A percentile compares a stretch with the other conserved stretches of the same genome.
These are phyloP conservation scores for Achaetomium macrosporum DNA, from an alignment of 2,329 filamentous ascomycete genomes.

Conservation along the genomic window DNA sequence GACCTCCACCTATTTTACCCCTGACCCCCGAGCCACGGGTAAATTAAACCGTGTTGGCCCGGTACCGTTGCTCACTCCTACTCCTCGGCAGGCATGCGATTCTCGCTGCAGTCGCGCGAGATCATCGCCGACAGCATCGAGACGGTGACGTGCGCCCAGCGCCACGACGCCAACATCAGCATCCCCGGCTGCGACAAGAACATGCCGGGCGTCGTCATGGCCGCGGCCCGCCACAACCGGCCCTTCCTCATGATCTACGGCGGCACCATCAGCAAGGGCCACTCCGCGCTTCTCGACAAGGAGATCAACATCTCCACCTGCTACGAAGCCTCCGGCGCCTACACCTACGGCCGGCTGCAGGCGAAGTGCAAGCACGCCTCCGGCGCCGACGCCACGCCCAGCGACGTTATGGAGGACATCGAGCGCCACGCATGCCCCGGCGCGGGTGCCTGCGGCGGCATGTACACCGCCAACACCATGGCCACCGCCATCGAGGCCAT, in stretches of 20 bases:
- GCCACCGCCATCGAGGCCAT: conserved; percentile 85
- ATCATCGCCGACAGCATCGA: conserved; percentile 94
- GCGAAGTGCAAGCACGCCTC: conserved; percentile 55
- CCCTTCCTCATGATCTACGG: conserved; percentile 96
- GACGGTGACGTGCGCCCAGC: conserved; percentile 85
- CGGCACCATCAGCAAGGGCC: conserved; percentile 83
- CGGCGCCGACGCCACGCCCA: conserved; percentile 53
- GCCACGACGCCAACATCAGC: conserved; percentile 87
- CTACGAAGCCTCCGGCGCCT: conserved; percentile 82
- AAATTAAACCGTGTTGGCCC: no score
- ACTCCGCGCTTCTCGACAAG: conserved; percentile 67
- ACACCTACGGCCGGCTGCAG: conserved; percentile 69
- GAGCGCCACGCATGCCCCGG: conserved; percentile 73
- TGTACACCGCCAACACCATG: conserved; percentile 96
- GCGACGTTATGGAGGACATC: conserved; percentile 79
- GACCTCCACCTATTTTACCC: neutral
- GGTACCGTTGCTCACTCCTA: conserved; percentile 16
- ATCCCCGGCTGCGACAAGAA: conserved; percentile 97
- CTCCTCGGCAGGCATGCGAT: conserved; percentile 68
- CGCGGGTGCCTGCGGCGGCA: conserved; percentile 66
- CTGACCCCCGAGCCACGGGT: neutral
- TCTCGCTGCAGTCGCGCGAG: conserved; percentile 83
- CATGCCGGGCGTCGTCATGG: conserved; percentile 91
- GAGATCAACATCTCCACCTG: conserved; percentile 84
- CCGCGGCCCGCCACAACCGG: conserved; percentile 82